These are phyloP conservation scores for Cucumis hystrix DNA, from an alignment of 306 rosid genomes.

Conservation along the genomic window DNA sequence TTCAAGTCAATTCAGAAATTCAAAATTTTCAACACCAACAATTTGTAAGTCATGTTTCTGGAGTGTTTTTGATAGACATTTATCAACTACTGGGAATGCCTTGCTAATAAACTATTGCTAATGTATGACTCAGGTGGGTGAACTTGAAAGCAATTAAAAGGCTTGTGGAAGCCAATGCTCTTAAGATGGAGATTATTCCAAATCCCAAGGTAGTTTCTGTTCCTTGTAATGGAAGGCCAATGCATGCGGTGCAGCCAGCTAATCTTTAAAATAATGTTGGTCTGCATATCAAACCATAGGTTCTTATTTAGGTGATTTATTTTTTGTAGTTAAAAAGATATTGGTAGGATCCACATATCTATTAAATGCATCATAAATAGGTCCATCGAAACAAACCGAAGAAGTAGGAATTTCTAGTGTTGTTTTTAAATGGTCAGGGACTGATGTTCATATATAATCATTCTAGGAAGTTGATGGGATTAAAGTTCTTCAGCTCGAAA, in stretches of 20 bases:
- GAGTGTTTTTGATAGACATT: conserved; percentile 7
- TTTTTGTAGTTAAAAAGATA: background rate
- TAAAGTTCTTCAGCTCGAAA: conserved; percentile 95
- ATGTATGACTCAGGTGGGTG: conserved; percentile 58
- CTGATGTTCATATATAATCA: background rate
- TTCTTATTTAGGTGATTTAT: background rate
- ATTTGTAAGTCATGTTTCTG: conserved; percentile 48
- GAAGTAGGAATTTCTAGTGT: background rate
- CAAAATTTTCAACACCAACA: conserved; percentile 96
- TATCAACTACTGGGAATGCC: background rate
- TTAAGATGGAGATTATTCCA: conserved; percentile 96
- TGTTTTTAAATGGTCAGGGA: background rate
- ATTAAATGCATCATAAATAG: background rate
- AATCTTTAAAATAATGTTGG: background rate
- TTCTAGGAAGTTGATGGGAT: conserved; percentile 88
- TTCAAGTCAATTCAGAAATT: conserved; percentile 98
- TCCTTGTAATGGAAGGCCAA: background rate
- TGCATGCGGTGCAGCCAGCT: background rate
- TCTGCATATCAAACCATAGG: background rate
- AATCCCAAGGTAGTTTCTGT: conserved; percentile 70
- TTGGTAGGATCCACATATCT: background rate
- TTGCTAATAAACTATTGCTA: conserved; percentile 13
- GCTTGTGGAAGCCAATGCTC: conserved; percentile 81
- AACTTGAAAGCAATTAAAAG: conserved; percentile 81
- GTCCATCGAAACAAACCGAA: background rate